Evolutionary conservation across 2,329 filamentous ascomycete genomes (phyloP).

Genomic region (Aspergillus melleus): DNA sequence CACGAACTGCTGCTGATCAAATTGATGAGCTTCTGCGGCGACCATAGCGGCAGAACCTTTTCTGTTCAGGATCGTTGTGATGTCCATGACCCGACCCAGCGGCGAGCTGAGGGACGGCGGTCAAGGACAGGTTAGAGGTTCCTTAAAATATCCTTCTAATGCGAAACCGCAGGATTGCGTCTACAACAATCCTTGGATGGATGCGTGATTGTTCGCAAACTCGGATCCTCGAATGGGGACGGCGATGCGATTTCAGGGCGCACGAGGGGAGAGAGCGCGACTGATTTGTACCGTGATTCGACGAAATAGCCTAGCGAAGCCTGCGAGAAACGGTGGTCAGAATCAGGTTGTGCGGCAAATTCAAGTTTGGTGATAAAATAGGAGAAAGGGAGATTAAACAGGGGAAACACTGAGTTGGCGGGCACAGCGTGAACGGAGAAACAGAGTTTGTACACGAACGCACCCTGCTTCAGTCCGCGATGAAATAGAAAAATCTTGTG

Average conservation of each 20-base stretch:
- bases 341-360: not conserved
- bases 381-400: not conserved
- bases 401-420: not conserved
- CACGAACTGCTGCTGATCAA: constrained; percentile 47
- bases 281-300: not conserved
- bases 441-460: not conserved
- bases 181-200: constrained; percentile 10
- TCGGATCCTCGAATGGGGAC: not conserved
- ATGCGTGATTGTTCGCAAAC: not conserved
- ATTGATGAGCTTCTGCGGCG: constrained; percentile 42
- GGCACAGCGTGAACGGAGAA: not conserved
- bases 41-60: constrained; percentile 48
- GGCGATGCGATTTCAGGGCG: not conserved
- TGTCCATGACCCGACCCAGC: constrained; percentile 50
- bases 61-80: constrained; percentile 53
- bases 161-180: constrained; percentile 15
- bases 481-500: not conserved
- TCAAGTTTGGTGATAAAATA: not conserved
- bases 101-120: constrained; percentile 30
- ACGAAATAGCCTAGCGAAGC: not conserved
- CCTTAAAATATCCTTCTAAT: constrained; percentile 15
- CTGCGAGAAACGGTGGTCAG: not conserved
- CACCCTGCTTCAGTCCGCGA: not conserved
- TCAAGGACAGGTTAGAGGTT: constrained; percentile 30
- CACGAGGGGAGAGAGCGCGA: not conserved